Base-by-base conservation (phyloP, 2,329 filamentous ascomycete genomes). In the Dothideomycetidae sp. region DNA sequence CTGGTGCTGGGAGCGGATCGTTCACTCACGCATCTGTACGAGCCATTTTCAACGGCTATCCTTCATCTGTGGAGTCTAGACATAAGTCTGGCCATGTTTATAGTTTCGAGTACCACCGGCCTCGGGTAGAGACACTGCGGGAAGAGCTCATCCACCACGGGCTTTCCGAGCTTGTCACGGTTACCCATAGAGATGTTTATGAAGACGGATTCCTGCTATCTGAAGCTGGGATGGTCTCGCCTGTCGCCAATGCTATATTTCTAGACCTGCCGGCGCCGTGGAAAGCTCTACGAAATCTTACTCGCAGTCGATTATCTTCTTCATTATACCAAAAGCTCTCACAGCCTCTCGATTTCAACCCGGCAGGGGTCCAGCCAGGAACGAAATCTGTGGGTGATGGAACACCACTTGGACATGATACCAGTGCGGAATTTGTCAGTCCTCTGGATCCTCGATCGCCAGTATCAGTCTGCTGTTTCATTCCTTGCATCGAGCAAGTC, bases 401-500 rank as follows among this genome's bases (percentile, higher is more conserved):
- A 5, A 26, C 21, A 26, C n/a, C n/a, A 7, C n/a, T 5, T 16
- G 11, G 16, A 7, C 9, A 13, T n/a, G 16, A 12, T 4, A 34
- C 35, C 12, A 13, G 32, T 4, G 14, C 42, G 11, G 16, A 18
- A 16, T 46, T 41, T 13, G 46, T 46, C 28, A 68, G 70, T 1
- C 67, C 73, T 0, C 67, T 96, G 9, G 78, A 90, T 47, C 75
- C 82, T 0, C 67, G 69, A n/a, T 69, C 72, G 29, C 70, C 79
- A 4, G 73, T 78, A 1, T 71, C 90, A 52, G 71, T 98, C 38
- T 98, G 90, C 63, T 92, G 85, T 1, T 98, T 98, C 61, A 92
- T 81, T 1, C 90, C 90, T 0, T 98, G 90, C 58, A 92, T 98
- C 46, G 90, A 98, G 60, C 90, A 98, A 62, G 88, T 92, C 14